Base-by-base conservation (phyloP, 1,284 basidiomycete genomes). In the Chalciporus sp. region DNA sequence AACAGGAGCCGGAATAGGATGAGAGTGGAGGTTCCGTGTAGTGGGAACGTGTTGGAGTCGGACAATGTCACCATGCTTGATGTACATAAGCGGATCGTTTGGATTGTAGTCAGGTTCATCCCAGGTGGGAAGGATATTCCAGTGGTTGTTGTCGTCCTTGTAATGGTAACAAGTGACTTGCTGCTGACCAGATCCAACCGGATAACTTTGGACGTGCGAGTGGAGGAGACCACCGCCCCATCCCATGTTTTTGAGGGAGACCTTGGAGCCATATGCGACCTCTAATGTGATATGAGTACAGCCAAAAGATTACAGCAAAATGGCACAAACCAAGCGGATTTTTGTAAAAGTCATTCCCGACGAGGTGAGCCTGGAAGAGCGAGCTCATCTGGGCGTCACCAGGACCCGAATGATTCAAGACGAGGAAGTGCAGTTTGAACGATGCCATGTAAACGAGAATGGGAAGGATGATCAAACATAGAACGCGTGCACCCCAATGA, bases 131-230 rank as follows among this genome's bases (percentile, higher is more conserved):
- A 88, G 80, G 61, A 99, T 72, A 40, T 80, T 67, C 88, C 94
- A 99, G 51, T 98, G 83, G 75, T 99, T 99, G 81, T 99, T 99
- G 54, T 88, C 85, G 72, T 99, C 96, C 75, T 96, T 97, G 84
- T 99, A 98, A 77, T 99, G 96, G 73, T 99, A 99, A 75, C 96
- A 99, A 0, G 96, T 99, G 11, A 99, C 88, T 73, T 99, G 97
- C 68, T 98, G 96, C 71, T 99, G 95, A 54, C 80, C 77, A 0
- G 94, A 97, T n/a, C 95, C 96, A 16, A 86, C 79, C 0, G 97
- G 97, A 70, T 89, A 98, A 0, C 92, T 90, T 71, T 98, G 96
- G 19, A 96, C 83, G 72, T 99, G 97, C 12, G 96, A 98, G 72
- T 99, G 97, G 1, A 99, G 78, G 4, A 99, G 80, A 40, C 97